Percentiles rank a stretch among this genome's conserved stretches.
phyloP scores from a whole-genome alignment of 2,329 filamentous ascomycete genomes.

The Xylariaceae sp. region DNA sequence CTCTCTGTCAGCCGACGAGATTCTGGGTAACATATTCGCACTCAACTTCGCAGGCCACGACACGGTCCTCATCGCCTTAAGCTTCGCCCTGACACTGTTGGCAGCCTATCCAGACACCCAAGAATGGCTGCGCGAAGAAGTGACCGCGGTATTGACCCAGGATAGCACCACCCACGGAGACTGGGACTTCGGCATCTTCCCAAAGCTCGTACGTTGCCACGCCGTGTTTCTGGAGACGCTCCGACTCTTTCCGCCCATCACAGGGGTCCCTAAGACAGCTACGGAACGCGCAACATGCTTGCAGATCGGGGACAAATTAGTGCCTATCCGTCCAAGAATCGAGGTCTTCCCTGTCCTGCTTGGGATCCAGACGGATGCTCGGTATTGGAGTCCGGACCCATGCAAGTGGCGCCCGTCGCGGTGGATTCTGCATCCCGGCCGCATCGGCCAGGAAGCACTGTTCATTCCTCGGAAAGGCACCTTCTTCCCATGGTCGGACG shows the following conservation, averaged over 20 bases:
- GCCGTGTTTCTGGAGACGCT: slow-evolving; percentile 1
- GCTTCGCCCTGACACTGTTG: slow-evolving; percentile 2
- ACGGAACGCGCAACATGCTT: not conserved
- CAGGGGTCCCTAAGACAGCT: not conserved
- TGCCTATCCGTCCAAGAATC: slow-evolving; percentile 1
- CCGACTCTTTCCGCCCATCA: slow-evolving; percentile 3
- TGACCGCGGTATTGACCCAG: not conserved
- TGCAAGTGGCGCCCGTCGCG: slow-evolving; percentile 1
- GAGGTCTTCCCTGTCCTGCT: not conserved
- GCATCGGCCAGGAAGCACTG: not conserved
- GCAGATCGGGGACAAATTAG: not conserved
- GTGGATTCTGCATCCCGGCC: not conserved
- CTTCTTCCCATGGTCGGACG: slow-evolving; percentile 6
- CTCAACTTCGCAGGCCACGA: slow-evolving; percentile 12
- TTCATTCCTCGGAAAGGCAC: not conserved
- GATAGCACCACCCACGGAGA: not conserved
- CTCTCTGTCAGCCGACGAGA: slow-evolving; percentile 6
- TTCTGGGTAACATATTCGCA: slow-evolving; percentile 9
- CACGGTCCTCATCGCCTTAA: not conserved
- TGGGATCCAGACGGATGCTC: not conserved
- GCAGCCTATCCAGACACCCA: slow-evolving; percentile 5
- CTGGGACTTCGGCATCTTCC: slow-evolving; percentile 3
- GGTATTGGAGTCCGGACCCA: not conserved
- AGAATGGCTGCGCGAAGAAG: slow-evolving; percentile 4
- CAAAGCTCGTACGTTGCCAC: slow-evolving; percentile 4